Evolutionary conservation across 1,284 basidiomycete species (phyloP).

Genomic region (Vanrija humicola): DNA sequence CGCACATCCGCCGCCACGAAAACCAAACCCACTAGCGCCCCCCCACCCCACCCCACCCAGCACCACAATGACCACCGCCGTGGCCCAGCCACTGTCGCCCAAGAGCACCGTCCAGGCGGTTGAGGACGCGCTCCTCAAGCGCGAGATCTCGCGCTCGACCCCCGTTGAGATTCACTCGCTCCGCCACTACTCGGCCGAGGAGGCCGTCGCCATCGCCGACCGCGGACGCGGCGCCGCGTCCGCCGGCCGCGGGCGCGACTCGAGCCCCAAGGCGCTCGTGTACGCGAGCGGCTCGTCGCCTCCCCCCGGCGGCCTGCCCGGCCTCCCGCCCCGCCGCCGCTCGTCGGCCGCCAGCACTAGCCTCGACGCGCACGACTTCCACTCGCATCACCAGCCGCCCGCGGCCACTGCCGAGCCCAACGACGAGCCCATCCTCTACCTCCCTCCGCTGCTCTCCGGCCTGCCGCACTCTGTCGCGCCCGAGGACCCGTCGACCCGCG

Average conservation of each 20-base stretch:
- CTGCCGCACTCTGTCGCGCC: constrained; percentile 48
- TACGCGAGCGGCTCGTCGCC: constrained; percentile 12
- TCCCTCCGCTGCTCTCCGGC: constrained; percentile 73
- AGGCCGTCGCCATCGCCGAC: not conserved
- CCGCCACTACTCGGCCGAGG: not conserved
- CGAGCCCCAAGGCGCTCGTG: constrained; percentile 14
- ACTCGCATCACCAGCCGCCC: constrained; percentile 57
- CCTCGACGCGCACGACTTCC: constrained; percentile 15
- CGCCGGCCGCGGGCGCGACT: constrained; percentile 13
- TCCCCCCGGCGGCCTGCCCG: constrained; percentile 2
- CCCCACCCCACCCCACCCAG: not conserved
- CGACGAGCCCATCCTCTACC: constrained; percentile 61
- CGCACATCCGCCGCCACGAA: no score
- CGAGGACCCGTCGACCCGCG: constrained; percentile 15
- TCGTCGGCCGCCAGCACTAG: constrained; percentile 7
- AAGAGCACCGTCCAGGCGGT: not conserved
- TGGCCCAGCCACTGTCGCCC: not conserved
- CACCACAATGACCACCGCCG: not conserved
- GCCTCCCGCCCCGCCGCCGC: constrained; percentile 13
- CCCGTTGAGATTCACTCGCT: not conserved
- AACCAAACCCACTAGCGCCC: no score
- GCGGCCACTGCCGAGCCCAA: constrained; percentile 52
- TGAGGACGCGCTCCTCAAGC: not conserved
- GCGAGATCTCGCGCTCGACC: not conserved
- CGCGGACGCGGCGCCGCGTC: not conserved